Conservation (phyloP, 2,329 filamentous ascomycete species). For the Trichocomaceae sp. region DNA sequence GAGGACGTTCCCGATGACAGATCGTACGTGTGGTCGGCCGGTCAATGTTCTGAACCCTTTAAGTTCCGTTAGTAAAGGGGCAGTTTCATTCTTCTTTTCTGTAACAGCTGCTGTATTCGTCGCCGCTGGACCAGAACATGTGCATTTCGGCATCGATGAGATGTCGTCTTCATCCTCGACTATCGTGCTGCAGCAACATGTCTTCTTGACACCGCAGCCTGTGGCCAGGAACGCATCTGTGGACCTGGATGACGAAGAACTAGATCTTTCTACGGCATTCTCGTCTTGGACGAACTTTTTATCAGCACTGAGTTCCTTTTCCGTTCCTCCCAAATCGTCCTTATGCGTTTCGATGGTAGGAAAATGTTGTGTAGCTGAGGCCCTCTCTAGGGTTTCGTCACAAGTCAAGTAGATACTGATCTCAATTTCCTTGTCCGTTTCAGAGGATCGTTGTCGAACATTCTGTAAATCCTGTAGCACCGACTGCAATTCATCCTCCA, state of each 20-base stretch:
- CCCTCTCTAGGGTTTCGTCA: constrained; percentile 37
- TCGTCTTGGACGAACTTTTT: constrained; percentile 19
- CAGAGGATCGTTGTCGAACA: constrained; percentile 24
- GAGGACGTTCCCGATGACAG: constrained; percentile 49
- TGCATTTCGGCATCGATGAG: constrained; percentile 30
- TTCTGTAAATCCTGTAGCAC: constrained; percentile 39
- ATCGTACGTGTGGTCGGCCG: constrained; percentile 48
- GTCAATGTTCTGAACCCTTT: constrained; percentile 16
- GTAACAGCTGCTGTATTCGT: background rate
- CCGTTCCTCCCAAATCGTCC: background rate
- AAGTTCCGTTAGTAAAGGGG: constrained; percentile 12
- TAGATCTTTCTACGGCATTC: constrained; percentile 20
- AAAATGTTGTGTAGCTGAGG: background rate
- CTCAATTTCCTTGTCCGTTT: constrained; percentile 41
- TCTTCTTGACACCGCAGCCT: constrained; percentile 23
- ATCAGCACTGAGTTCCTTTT: background rate
- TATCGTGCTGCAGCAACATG: constrained; percentile 46
- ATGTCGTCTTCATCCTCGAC: constrained; percentile 41
- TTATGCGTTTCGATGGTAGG: background rate
- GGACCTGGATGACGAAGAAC: constrained; percentile 13
- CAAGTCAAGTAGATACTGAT: constrained; percentile 52
- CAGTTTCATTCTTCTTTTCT: background rate
- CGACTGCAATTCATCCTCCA: constrained; percentile 44
- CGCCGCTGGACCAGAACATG: constrained; percentile 27
- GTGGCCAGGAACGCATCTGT: constrained; percentile 7